Evolutionary conservation across 306 rosid species (phyloP), one percentile per base, ranked within the genome.

Genomic region (Acacia melanoxylon): DNA sequence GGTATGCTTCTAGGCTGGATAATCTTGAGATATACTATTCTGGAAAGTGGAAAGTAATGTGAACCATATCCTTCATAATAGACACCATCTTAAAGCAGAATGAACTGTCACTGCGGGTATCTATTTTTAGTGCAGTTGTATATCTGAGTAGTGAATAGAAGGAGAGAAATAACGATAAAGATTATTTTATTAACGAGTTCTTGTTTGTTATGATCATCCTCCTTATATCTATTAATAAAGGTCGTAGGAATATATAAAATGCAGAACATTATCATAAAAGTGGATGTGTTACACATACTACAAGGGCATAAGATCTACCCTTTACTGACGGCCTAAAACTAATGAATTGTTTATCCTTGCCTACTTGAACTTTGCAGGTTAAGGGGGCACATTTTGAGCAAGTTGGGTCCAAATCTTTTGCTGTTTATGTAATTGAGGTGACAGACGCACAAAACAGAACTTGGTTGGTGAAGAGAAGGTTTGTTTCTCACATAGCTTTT

Each of bases 361-460:
- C 71, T 81, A 10, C 75, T 79, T 76, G 63, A 82, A 72, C 67
- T 35, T 68, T 65, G 22, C 91, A 93, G 99, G 99, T 96, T 59
- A 93, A 92, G 86, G 99, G 99, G 72, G 99, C 99, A 31, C 91
- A 93, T 85, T 96, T 96, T 90, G 99, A 96, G 88, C 92, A 96
- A 88, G 85, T 90, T 29, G 94, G 97, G 44, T 92, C 99, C 81
- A 96, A 93, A 81, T 93, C 99, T 78, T 96, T 96, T 91, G 99
- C 99, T 15, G 99, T 96, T 71, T 96, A 96, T 83, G 91, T 97
- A 79, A 93, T 96, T 76, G 98, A 93, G 72, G 99, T 96, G 66
- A 92, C 98, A 29, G 98, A 90, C 83, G 89, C 94, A 75, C 93
- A 84, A 85, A 89, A 87, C 84, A 89, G 86, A 87, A 96, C 98